Evolutionary conservation across 345 rosid species (phyloP).

Genomic region (Brassica carinata): DNA sequence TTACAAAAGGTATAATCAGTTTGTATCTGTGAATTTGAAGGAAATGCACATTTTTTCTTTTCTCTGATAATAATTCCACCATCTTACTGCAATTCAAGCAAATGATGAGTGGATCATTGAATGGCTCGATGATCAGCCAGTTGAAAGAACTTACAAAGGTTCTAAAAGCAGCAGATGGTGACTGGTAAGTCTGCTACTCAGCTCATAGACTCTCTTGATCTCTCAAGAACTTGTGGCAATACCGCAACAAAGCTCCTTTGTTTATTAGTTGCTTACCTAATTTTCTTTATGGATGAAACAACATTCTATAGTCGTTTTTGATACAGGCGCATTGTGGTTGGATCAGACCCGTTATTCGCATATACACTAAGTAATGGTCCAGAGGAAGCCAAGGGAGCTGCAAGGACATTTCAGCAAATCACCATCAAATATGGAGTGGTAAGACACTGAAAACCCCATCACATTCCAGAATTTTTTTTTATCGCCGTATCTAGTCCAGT

Average conservation of each 20-base stretch:
- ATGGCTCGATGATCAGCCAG: constrained; percentile 37
- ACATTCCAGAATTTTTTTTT: neutral
- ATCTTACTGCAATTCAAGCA: constrained; percentile 23
- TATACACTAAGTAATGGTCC: constrained; percentile 37
- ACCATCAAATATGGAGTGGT: constrained; percentile 73
- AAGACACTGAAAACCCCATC: constrained; percentile 35
- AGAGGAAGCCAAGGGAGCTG: constrained; percentile 40
- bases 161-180: constrained; percentile 46
- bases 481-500: neutral
- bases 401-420: constrained; percentile 44
- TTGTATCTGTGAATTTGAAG: neutral
- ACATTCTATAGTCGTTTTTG: constrained; percentile 5
- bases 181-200: constrained; percentile 52
- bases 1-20: constrained; percentile 24
- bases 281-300: neutral
- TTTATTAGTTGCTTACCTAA: neutral
- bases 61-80: neutral
- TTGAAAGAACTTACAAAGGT: constrained; percentile 45
- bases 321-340: constrained; percentile 64
- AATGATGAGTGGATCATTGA: constrained; percentile 35
- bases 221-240: constrained; percentile 17
- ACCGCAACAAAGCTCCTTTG: neutral
- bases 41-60: neutral
- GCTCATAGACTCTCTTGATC: constrained; percentile 4
- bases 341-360: constrained; percentile 53